Base-by-base conservation (phyloP, 306 rosid species). In the Quercus variabilis region DNA sequence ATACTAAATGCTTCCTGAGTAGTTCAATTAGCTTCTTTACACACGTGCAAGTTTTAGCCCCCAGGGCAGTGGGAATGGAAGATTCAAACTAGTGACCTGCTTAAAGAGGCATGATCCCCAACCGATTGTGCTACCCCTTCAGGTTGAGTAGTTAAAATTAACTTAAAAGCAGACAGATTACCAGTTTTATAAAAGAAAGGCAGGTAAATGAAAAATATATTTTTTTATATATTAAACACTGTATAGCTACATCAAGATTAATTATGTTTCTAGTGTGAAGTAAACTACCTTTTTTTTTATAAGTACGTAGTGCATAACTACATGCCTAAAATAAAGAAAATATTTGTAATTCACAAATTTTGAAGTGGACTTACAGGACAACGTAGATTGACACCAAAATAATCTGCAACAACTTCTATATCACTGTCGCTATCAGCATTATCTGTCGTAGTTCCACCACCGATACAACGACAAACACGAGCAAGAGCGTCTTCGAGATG, bases 391-490 rank as follows among this genome's bases (percentile, higher is more conserved):
- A 96, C 93, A 65, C 84, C 81, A 80, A 96, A 89, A 59, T 86
- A 87, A 79, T 96, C 98, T 11, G 99, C 92, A 86, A 96, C 99
- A 41, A 96, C 97, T 86, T 96, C 99, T 81, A 96, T 76, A 83
- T 96, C 99, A 86, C 98, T 96, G 83, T 96, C 98, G 65, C 96
- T 93, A 74, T 88, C 99, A 80, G 86, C 97, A 73, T 91, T 85
- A 82, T 90, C 96, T 38, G 81, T 82, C 21, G 92, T 84, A 83
- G 86, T 88, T 71, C 99, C 97, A 79, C 99, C 96, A 83, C 94
- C 92, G 38, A 88, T 87, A 56, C 97, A 86, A 69, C 90, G 90
- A 78, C 93, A 78, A 55, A 96, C 96, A 4, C 99, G 99, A 57
- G 96, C 94, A 85, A 96, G 93, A 76, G 99, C 98, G 62, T 88